Base-by-base conservation (phyloP, 352 stramenopile species). In the Pythium volutum region DNA sequence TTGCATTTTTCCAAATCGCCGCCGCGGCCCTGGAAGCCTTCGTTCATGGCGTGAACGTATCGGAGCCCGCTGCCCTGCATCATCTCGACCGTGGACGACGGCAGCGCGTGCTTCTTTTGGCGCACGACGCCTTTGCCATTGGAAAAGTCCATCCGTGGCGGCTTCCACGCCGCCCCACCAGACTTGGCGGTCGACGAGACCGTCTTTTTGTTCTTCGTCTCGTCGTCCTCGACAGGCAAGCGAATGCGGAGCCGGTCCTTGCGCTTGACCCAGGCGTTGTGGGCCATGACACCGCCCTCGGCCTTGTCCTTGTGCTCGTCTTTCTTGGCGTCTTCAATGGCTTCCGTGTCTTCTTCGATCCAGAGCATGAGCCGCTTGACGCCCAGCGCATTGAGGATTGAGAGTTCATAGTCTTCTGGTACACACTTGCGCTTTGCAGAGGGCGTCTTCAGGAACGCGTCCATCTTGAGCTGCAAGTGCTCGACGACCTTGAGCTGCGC, bases 11-110 rank as follows among this genome's bases (percentile, higher is more conserved):
- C 87, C 16, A 96, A 62, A 59, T 96, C 87, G 7, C 83, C 83
- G 8, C 81, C 82, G n/a, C 84, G 77, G 14, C 82, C 84, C 62
- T 94, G 82, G 55, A 94, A 92, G 16, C 83, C 84, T 71, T 94
- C 81, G 55, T 78, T 92, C 84, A 92, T 94, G 18, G 84, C 82
- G 49, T 92, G 84, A 9, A 92, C 81, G 55, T 91, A 94, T 58
- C 90, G 91, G 48, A 94, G 77, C 2, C 81, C 84, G 55, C 81
- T 91, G 27, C 74, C 56, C 11, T 74, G 68, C 82, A 94, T 92
- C 15, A 94, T 64, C 26, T 94, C 84, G 15, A 89, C 79, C 0
- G 84, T 88, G 5, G 81, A 89, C 23, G 79, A 88, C 36, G 82
- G 81, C 27, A 87, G 62, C 11, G 84, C 75, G 43, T 79, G 65